A percentile compares a stretch with the other conserved stretches of the same genome.
phyloP scores from a whole-genome alignment of 2,329 filamentous ascomycete species.

The Ophidiomyces ophidiicola region DNA sequence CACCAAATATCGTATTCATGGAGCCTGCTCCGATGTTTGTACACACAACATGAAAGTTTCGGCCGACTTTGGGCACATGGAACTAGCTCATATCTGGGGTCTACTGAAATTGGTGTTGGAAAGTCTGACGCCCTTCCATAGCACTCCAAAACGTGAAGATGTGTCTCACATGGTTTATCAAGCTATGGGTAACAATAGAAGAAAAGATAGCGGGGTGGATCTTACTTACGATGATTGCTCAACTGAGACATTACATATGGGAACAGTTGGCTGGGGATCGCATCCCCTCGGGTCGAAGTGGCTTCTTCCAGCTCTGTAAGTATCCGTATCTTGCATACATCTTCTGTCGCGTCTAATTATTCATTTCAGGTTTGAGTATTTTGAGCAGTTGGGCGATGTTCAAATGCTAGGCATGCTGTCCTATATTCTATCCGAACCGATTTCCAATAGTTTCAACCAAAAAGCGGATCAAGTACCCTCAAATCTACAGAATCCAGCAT shows the following conservation, averaged over 20 bases:
- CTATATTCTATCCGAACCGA: conserved; percentile 44
- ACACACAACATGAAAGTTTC: conserved; percentile 72
- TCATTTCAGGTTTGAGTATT: conserved; percentile 40
- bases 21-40: conserved; percentile 69
- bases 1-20: conserved; percentile 69
- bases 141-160: conserved; percentile 42
- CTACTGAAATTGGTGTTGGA: conserved; percentile 66
- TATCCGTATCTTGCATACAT: not conserved
- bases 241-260: not conserved
- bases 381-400: conserved; percentile 48
- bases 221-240: conserved; percentile 20
- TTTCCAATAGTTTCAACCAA: conserved; percentile 19
- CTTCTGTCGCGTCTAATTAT: conserved; percentile 1
- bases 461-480: conserved; percentile 13
- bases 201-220: conserved; percentile 26
- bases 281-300: conserved; percentile 45
- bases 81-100: conserved; percentile 72
- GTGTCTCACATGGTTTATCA: conserved; percentile 58
- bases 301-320: conserved; percentile 42
- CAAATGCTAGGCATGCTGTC: conserved; percentile 57
- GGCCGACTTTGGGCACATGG: conserved; percentile 53
- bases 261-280: conserved; percentile 42
- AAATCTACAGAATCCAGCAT: conserved; percentile 34
- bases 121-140: conserved; percentile 57
- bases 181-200: conserved; percentile 38